Conservation (phyloP, 768 basidiomycete genomes). For the Leucosporidium scottii region DNA sequence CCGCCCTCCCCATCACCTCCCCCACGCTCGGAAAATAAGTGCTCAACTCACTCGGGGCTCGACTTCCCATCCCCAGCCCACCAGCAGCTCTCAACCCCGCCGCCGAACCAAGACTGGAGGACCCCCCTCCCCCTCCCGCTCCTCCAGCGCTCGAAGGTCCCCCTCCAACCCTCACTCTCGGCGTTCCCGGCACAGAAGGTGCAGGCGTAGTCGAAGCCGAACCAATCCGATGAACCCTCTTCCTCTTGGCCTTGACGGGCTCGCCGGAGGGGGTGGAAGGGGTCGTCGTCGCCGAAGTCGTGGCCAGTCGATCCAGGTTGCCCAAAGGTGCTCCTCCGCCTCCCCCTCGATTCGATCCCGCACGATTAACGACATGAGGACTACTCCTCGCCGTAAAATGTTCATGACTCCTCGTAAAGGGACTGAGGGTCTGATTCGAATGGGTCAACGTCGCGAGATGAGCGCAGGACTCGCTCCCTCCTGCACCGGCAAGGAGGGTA, state of each 20-base stretch:
- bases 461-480: conserved; percentile 64
- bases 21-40: conserved; percentile 27
- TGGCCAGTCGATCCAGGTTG: background rate
- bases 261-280: conserved; percentile 35
- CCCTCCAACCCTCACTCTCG: background rate
- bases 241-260: conserved; percentile 66
- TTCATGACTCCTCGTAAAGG: conserved; percentile 80
- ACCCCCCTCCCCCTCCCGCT: conserved; percentile 7
- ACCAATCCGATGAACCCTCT: conserved; percentile 62
- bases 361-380: conserved; percentile 4
- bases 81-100: background rate
- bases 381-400: conserved; percentile 60
- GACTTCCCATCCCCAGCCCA: background rate
- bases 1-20: conserved; percentile 15
- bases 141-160: background rate
- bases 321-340: background rate
- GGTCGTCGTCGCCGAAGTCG: background rate
- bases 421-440: conserved; percentile 88
- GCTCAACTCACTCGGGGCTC: conserved; percentile 30
- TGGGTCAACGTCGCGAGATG: conserved; percentile 77
- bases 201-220: conserved; percentile 1
- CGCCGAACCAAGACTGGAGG: background rate
- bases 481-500: conserved; percentile 51
- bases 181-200: background rate
- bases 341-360: background rate